Evolutionary conservation across 345 rosid species (phyloP).

Genomic region (Eucalyptus curtisii): DNA sequence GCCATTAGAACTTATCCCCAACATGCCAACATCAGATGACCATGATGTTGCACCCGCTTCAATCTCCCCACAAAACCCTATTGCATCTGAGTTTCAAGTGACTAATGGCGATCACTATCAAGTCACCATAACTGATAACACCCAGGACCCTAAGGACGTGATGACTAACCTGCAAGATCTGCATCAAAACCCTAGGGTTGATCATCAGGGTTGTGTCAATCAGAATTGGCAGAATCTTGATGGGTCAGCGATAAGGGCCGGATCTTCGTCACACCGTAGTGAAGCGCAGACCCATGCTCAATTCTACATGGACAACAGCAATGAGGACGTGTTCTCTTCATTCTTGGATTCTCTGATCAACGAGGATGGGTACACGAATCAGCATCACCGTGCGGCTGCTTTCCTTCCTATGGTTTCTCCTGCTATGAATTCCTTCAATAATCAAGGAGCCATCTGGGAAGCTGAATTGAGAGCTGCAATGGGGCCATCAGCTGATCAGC

Average conservation of each 20-base stretch:
- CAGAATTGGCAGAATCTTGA: not conserved
- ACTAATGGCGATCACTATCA: not conserved
- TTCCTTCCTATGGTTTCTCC: not conserved
- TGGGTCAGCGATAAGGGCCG: not conserved
- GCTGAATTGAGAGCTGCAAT: not conserved
- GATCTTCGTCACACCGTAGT: not conserved
- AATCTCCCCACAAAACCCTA: slow-evolving; percentile 2
- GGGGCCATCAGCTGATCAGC: not conserved
- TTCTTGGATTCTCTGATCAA: slow-evolving; percentile 57
- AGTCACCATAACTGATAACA: not conserved
- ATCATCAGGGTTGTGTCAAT: not conserved
- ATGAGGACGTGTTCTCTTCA: slow-evolving; percentile 50
- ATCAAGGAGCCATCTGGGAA: not conserved
- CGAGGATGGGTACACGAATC: slow-evolving; percentile 8
- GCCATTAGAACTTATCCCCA: slow-evolving; percentile 16
- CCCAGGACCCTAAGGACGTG: not conserved
- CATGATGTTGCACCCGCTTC: not conserved
- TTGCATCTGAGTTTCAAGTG: not conserved
- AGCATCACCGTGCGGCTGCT: not conserved
- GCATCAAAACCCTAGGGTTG: not conserved
- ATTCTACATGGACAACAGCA: slow-evolving; percentile 10
- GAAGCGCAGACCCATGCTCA: not conserved
- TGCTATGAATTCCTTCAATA: not conserved
- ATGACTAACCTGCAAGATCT: not conserved
- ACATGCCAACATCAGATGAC: not conserved